These are phyloP conservation scores for Raffaelea ambrosiae DNA, from an alignment of 2,329 filamentous ascomycete species.

Conservation along the genomic window DNA sequence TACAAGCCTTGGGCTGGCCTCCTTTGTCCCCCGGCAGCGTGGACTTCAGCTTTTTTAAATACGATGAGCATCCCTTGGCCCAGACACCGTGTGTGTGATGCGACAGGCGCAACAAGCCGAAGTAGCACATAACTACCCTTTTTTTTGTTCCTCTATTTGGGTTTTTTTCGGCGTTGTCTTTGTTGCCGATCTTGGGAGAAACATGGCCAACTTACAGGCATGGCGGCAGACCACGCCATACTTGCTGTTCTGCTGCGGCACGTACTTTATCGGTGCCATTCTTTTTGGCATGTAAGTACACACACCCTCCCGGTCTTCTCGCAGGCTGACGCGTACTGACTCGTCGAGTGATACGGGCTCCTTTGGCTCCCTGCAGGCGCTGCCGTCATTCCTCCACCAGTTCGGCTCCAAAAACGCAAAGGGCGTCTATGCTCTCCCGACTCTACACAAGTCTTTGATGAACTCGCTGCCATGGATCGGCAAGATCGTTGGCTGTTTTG, in stretches of 20 bases:
- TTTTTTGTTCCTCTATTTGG: no score
- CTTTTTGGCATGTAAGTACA: slow-evolving; percentile 12
- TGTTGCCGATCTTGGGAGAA: no score
- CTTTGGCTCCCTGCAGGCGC: slow-evolving; percentile 11
- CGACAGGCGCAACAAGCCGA: no score
- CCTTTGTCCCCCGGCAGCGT: no score
- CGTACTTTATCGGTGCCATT: slow-evolving; percentile 11
- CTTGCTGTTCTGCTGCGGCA: slow-evolving; percentile 10
- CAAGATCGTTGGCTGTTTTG: slow-evolving; percentile 10
- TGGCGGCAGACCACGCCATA: slow-evolving; percentile 11
- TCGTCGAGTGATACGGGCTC: slow-evolving; percentile 9
- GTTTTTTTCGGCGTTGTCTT: no score
- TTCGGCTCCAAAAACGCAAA: slow-evolving; percentile 7
- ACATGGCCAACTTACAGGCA: slow-evolving; percentile 1
- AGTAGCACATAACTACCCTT: no score
- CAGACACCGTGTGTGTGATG: no score
- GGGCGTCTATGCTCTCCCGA: slow-evolving; percentile 4
- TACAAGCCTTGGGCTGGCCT: no score
- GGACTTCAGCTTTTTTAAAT: no score
- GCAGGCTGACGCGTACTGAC: background rate
- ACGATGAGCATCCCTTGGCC: no score
- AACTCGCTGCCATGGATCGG: slow-evolving; percentile 14
- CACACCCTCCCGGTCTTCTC: background rate
- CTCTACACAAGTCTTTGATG: slow-evolving; percentile 8
- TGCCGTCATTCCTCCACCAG: slow-evolving; percentile 10